phyloP scores from a whole-genome alignment of 371 early-diverging fungal species.

The Zychaea mexicana region DNA sequence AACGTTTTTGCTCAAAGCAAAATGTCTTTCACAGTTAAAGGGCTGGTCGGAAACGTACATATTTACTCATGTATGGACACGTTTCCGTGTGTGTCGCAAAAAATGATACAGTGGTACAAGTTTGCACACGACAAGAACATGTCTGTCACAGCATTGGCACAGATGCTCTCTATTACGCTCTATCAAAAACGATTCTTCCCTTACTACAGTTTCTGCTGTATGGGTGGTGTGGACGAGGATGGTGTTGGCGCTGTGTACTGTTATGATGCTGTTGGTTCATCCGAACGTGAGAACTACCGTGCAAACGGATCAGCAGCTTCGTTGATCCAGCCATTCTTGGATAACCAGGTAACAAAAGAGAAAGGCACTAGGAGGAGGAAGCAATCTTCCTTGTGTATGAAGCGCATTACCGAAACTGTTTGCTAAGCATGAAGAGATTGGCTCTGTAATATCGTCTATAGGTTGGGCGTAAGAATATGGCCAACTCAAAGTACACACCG shows the following conservation, averaged over 20 bases:
- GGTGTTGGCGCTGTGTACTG: conserved; percentile 92
- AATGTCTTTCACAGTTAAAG: not conserved
- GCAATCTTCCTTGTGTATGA: no score
- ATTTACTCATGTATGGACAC: not conserved
- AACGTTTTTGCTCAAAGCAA: not conserved
- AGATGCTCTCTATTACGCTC: conserved; percentile 93
- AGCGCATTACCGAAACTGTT: no score
- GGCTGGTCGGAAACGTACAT: not conserved
- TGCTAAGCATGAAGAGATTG: no score
- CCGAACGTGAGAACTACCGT: conserved; percentile 79
- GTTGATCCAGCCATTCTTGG: conserved; percentile 98
- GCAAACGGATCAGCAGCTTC: conserved; percentile 92
- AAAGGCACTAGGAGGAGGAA: not conserved
- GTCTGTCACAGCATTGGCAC: conserved; percentile 88
- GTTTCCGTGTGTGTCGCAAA: no score
- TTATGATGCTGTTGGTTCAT: conserved; percentile 98
- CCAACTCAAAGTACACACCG: conserved; percentile 29
- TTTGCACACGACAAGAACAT: conserved; percentile 93
- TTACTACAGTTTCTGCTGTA: conserved; percentile 91
- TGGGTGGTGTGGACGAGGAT: conserved; percentile 93
- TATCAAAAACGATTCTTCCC: conserved; percentile 98
- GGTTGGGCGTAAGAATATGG: conserved; percentile 69
- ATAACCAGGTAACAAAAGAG: conserved; percentile 82
- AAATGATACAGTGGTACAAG: conserved; percentile 83
- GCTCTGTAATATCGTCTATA: conserved; percentile 13